Percentiles rank a stretch among this genome's conserved stretches.
These are phyloP conservation scores for Psilocybe cyanescens DNA, from an alignment of 768 basidiomycete genomes.

Conservation along the genomic window DNA sequence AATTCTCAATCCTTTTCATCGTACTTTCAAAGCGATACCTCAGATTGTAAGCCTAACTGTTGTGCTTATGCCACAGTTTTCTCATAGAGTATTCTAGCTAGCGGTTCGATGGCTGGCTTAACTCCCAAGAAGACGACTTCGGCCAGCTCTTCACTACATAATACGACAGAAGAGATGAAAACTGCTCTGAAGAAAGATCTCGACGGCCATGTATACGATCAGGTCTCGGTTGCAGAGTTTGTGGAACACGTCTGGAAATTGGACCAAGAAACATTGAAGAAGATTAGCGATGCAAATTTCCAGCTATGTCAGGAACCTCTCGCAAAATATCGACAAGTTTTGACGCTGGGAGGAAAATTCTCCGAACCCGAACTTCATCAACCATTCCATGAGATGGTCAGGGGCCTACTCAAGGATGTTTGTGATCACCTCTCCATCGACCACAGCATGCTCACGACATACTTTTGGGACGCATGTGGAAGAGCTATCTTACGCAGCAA, in stretches of 20 bases:
- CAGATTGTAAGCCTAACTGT: background rate
- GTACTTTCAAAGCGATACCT: background rate
- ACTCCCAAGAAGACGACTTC: background rate
- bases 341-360: background rate
- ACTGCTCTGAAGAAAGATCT: background rate
- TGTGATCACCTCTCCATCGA: background rate
- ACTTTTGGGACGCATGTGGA: background rate
- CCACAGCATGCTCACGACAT: background rate
- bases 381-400: background rate
- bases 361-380: background rate
- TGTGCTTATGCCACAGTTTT: background rate
- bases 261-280: background rate
- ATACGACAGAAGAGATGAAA: too few species aligned
- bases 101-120: background rate
- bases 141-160: background rate
- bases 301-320: background rate
- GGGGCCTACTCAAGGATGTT: background rate
- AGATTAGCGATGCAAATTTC: background rate
- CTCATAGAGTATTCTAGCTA: background rate
- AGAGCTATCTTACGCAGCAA: background rate
- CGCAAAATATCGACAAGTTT: background rate
- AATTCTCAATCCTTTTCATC: background rate
- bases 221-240: background rate
- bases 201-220: background rate
- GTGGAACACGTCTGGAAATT: background rate